These are phyloP conservation scores for Trypanosoma boissoni DNA, from an alignment of 208 protist genomes.

Conservation along the genomic window DNA sequence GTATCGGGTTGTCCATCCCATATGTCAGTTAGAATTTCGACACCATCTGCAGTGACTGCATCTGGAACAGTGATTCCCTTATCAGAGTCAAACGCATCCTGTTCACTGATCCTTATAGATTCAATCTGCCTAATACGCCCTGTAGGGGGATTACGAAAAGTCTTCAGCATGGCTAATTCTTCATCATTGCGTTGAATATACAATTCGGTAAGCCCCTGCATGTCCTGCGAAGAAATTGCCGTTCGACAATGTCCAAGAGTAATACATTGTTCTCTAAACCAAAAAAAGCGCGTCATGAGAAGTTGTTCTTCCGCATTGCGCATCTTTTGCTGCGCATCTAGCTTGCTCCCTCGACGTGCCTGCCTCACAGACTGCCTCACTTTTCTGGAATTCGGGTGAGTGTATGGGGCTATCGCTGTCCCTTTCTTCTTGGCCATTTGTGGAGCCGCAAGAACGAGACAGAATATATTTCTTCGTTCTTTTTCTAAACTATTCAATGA, in stretches of 20 bases:
- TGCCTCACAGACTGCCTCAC: slow-evolving; percentile 73
- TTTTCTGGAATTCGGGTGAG: slow-evolving; percentile 52
- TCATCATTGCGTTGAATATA: slow-evolving; percentile 66
- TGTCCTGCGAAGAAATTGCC: slow-evolving; percentile 37
- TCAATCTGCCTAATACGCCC: slow-evolving; percentile 71
- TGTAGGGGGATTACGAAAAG: slow-evolving; percentile 48
- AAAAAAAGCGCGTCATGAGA: slow-evolving; percentile 52
- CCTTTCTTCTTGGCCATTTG: slow-evolving; percentile 11
- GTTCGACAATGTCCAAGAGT: slow-evolving; percentile 34
- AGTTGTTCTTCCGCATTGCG: slow-evolving; percentile 31
- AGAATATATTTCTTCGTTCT: neutral
- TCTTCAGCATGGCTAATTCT: slow-evolving; percentile 48
- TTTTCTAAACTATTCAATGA: neutral
- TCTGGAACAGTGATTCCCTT: slow-evolving; percentile 61
- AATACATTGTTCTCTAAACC: slow-evolving; percentile 75
- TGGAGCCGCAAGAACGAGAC: too few species aligned
- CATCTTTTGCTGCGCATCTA: slow-evolving; percentile 31
- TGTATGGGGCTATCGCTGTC: too few species aligned
- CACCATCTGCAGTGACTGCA: slow-evolving; percentile 43
- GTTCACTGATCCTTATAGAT: slow-evolving; percentile 44
- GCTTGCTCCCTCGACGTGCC: slow-evolving; percentile 35
- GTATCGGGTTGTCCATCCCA: slow-evolving; percentile 74
- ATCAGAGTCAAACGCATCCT: slow-evolving; percentile 46
- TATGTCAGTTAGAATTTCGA: slow-evolving; percentile 63
- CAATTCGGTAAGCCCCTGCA: slow-evolving; percentile 39